Conservation (phyloP, 1,284 basidiomycete genomes). For the Pulchroboletus neoregius region DNA sequence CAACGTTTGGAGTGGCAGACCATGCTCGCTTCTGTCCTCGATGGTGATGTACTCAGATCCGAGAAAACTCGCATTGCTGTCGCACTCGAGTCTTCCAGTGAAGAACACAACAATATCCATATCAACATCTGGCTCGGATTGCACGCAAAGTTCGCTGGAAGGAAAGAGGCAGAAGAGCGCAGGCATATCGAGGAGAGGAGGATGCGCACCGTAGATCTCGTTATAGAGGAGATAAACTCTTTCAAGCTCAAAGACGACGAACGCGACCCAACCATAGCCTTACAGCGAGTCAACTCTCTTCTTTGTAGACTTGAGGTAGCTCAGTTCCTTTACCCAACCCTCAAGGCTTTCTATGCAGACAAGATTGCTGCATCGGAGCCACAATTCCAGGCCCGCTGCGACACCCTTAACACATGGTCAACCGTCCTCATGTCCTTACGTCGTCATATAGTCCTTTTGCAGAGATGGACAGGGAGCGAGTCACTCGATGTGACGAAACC, state of each 20-base stretch:
- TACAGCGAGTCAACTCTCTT: constrained; percentile 69
- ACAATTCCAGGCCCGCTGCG: constrained; percentile 73
- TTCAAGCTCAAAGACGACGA: constrained; percentile 56
- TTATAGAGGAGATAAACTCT: constrained; percentile 78
- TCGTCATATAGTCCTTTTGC: constrained; percentile 73
- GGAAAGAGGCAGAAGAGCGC: constrained; percentile 80
- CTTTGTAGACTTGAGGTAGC: constrained; percentile 81
- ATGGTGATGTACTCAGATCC: constrained; percentile 88
- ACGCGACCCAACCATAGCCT: constrained; percentile 48
- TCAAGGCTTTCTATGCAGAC: constrained; percentile 76
- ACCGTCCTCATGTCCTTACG: constrained; percentile 77
- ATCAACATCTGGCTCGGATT: constrained; percentile 87
- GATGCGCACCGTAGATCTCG: constrained; percentile 72
- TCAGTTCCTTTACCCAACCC: constrained; percentile 83
- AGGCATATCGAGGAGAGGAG: constrained; percentile 80
- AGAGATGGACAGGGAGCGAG: constrained; percentile 89
- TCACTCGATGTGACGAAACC: constrained; percentile 84
- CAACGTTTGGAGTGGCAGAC: constrained; percentile 93
- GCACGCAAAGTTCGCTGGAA: constrained; percentile 79
- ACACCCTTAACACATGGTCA: constrained; percentile 87
- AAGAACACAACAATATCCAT: constrained; percentile 66
- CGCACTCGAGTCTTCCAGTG: constrained; percentile 60
- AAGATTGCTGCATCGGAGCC: constrained; percentile 66
- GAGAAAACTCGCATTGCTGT: constrained; percentile 88
- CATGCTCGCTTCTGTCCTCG: constrained; percentile 88